Evolutionary conservation across 2,329 filamentous ascomycete species (phyloP).

Genomic region (Xylaria sp.): DNA sequence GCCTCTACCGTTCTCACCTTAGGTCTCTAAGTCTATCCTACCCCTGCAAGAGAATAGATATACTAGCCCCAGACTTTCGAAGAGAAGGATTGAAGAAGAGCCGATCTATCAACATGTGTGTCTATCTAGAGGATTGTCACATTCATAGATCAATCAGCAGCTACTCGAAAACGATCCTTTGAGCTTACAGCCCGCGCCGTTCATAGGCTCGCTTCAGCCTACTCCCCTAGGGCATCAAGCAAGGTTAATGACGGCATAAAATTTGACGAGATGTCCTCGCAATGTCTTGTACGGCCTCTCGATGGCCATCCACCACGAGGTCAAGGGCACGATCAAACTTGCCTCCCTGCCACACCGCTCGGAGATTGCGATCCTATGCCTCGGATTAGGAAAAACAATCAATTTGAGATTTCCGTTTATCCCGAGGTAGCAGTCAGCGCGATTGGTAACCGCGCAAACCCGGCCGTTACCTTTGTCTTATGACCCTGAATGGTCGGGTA

Average conservation of each 20-base stretch:
- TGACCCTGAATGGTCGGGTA: not conserved
- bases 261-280: not conserved
- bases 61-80: not conserved
- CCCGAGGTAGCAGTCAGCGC: conserved; percentile 19
- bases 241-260: not conserved
- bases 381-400: not conserved
- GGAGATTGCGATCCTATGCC: not conserved
- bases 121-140: not conserved
- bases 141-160: not conserved
- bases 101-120: not conserved
- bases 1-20: not conserved
- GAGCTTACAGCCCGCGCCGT: not conserved
- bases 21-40: not conserved
- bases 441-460: not conserved
- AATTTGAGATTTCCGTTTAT: not conserved
- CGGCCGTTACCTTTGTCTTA: not conserved
- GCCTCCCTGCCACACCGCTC: not conserved
- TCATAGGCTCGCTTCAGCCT: no score
- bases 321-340: not conserved
- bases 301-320: not conserved
- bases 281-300: not conserved
- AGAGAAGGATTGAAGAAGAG: not conserved
- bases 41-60: not conserved
- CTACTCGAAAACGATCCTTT: not conserved
- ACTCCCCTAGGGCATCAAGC: not conserved